phyloP scores from a whole-genome alignment of 768 basidiomycete species.

The Boletus rufocinnamomeus region DNA sequence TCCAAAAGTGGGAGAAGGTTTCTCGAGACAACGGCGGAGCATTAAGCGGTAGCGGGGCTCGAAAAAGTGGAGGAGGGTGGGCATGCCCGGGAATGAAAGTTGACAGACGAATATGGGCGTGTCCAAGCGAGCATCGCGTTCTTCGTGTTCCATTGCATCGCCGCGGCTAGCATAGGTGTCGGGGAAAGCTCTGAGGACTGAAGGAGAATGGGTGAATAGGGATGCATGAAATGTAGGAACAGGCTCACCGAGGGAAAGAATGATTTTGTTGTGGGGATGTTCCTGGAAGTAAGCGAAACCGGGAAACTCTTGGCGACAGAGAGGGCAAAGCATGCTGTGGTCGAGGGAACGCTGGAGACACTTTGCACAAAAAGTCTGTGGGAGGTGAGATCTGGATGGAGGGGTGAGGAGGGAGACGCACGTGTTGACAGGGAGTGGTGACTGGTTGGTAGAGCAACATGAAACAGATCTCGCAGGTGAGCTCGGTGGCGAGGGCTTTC shows the following conservation, averaged over 20 bases:
- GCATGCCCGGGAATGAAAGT: slow-evolving; percentile 89
- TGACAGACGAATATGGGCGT: slow-evolving; percentile 92
- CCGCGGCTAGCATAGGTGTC: slow-evolving; percentile 63
- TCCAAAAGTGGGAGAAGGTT: slow-evolving; percentile 77
- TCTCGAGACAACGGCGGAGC: slow-evolving; percentile 92
- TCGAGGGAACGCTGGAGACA: slow-evolving; percentile 92
- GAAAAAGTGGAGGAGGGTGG: slow-evolving; percentile 88
- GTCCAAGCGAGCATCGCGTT: slow-evolving; percentile 75
- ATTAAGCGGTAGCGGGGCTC: slow-evolving; percentile 95
- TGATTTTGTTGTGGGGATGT: slow-evolving; percentile 69
- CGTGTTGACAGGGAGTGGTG: slow-evolving; percentile 95
- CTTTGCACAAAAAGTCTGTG: slow-evolving; percentile 84
- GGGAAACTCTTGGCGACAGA: slow-evolving; percentile 82
- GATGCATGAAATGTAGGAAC: slow-evolving; percentile 11
- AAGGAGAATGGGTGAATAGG: slow-evolving; percentile 11
- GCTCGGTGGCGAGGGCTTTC: slow-evolving; percentile 63
- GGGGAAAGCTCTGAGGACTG: slow-evolving; percentile 74
- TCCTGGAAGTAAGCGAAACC: slow-evolving; percentile 78
- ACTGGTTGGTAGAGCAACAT: slow-evolving; percentile 80
- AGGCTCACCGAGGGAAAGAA: slow-evolving; percentile 65
- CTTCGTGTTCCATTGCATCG: slow-evolving; percentile 67
- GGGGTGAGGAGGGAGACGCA: slow-evolving; percentile 39
- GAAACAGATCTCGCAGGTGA: slow-evolving; percentile 93
- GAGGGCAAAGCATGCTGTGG: slow-evolving; percentile 77
- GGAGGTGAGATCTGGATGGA: slow-evolving; percentile 13